These are phyloP conservation scores for Aureobasidium sp. DNA, from an alignment of 2,329 filamentous ascomycete genomes.

Conservation along the genomic window DNA sequence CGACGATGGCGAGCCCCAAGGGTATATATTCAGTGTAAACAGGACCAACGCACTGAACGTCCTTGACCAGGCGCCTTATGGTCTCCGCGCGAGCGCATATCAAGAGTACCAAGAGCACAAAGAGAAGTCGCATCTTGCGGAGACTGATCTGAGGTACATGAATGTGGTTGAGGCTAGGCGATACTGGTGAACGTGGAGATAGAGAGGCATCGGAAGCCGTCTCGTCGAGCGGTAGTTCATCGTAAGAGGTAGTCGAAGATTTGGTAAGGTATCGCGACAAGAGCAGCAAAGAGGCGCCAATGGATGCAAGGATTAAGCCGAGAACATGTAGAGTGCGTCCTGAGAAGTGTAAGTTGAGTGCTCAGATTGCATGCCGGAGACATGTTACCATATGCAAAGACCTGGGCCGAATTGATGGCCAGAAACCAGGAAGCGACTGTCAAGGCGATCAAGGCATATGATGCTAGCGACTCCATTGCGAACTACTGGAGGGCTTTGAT, in stretches of 20 bases:
- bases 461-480: background rate
- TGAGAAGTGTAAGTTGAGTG: background rate
- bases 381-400: constrained; percentile 1
- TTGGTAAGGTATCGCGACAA: constrained; percentile 25
- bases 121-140: constrained; percentile 20
- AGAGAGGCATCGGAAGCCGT: background rate
- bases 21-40: constrained; percentile 21
- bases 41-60: constrained; percentile 33
- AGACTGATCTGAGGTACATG: constrained; percentile 18
- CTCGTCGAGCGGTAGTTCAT: constrained; percentile 24
- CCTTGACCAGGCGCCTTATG: constrained; percentile 31
- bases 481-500: background rate
- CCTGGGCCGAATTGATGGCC: constrained; percentile 13
- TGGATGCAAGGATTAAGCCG: constrained; percentile 32
- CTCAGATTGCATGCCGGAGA: background rate
- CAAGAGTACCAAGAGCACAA: constrained; percentile 21
- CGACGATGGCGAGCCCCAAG: constrained; percentile 20
- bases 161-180: constrained; percentile 13
- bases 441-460: constrained; percentile 19
- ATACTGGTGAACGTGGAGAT: background rate
- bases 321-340: constrained; percentile 32
- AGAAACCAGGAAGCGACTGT: constrained; percentile 21
- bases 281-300: constrained; percentile 30
- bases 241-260: constrained; percentile 13
- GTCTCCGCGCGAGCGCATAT: constrained; percentile 29